Evolutionary conservation across 148 eudicot genomes (phyloP).

Genomic region (Vaccinium vitisidaea): DNA sequence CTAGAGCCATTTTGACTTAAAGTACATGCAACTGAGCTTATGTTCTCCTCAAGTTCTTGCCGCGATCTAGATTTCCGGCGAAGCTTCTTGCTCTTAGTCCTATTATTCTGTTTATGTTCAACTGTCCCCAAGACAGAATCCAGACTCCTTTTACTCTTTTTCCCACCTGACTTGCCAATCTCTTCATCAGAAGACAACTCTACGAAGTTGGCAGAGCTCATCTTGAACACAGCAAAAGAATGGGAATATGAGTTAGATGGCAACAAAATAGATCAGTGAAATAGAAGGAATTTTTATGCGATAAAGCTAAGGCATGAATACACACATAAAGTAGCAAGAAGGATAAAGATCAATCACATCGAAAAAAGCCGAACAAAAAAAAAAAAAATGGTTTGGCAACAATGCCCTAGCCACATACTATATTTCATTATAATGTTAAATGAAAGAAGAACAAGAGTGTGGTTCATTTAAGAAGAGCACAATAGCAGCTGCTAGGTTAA

Average conservation of each 20-base stretch:
- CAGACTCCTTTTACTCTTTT: slow-evolving; percentile 29
- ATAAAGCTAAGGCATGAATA: not conserved
- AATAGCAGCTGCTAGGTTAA: too few species aligned
- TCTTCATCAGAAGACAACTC: slow-evolving; percentile 20
- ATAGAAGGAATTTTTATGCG: not conserved
- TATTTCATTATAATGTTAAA: not conserved
- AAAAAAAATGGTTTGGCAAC: not conserved
- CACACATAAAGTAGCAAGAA: not conserved
- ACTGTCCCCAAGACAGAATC: not conserved
- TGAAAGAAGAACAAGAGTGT: not conserved
- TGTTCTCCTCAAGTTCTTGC: not conserved
- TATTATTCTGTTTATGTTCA: not conserved
- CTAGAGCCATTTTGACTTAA: slow-evolving; percentile 24
- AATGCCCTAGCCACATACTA: not conserved
- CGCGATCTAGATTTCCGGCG: not conserved
- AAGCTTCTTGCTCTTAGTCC: slow-evolving; percentile 14
- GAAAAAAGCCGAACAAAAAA: too few species aligned
- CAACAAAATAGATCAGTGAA: not conserved
- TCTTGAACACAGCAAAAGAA: slow-evolving; percentile 15
- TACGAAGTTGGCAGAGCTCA: slow-evolving; percentile 8
- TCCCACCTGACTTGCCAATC: slow-evolving; percentile 33
- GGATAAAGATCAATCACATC: too few species aligned
- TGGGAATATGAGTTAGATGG: not conserved
- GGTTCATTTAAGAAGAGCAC: not conserved
- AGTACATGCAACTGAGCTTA: slow-evolving; percentile 19